A percentile compares a stretch with the other conserved stretches of the same genome.
Conservation (phyloP, 306 rosid species). For the Glycine soja region DNA sequence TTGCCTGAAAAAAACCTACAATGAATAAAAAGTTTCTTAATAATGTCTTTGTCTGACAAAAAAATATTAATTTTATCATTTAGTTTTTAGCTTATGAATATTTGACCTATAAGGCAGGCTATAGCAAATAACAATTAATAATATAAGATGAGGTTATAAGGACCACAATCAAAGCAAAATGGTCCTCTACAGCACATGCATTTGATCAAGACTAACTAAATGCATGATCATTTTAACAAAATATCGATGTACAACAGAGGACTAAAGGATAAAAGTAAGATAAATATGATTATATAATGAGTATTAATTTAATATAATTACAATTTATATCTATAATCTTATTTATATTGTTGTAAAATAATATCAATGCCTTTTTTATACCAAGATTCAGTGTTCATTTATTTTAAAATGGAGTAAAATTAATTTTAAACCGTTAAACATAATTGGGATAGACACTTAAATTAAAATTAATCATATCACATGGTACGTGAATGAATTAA, state of each 20-base stretch:
- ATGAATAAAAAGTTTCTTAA: background rate
- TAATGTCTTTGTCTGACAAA: background rate
- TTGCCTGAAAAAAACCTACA: background rate
- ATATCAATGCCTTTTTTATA: background rate
- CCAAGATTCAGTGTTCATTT: background rate
- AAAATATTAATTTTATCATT: background rate
- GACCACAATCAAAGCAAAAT: constrained; percentile 20
- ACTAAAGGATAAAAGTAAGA: background rate
- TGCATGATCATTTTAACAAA: background rate
- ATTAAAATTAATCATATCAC: no score
- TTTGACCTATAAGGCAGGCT: constrained; percentile 5
- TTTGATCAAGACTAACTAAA: constrained; percentile 28
- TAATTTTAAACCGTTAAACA: background rate
- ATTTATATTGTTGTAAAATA: background rate
- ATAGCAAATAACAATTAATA: background rate
- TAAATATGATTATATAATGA: background rate
- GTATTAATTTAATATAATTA: no score
- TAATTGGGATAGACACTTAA: background rate
- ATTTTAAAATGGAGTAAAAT: background rate
- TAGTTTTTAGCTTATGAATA: background rate
- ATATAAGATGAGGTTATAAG: constrained; percentile 17
- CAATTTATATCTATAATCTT: background rate
- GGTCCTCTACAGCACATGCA: constrained; percentile 44
- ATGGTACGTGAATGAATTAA: no score
- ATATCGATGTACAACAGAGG: background rate